phyloP scores from a whole-genome alignment of 805 yeast species.

The Metschnikowia baotianmanensis region DNA sequence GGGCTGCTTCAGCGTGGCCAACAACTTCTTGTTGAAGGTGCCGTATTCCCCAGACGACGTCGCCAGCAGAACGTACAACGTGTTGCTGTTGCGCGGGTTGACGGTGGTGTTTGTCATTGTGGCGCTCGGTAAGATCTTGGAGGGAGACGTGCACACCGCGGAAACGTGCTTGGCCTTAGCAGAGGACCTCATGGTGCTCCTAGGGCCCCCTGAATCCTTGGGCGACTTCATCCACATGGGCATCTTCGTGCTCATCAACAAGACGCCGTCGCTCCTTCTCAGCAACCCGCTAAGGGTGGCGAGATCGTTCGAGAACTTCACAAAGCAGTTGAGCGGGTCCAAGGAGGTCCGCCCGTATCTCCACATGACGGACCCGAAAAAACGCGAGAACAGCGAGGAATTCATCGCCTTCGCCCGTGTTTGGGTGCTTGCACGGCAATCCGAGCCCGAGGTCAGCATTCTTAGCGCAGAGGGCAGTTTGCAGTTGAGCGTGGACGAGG shows the following conservation, averaged over 20 bases:
- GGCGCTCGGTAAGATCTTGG: conserved; percentile 10
- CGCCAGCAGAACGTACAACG: conserved; percentile 7
- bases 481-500: conserved; percentile 7
- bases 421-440: conserved; percentile 14
- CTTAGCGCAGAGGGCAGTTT: conserved; percentile 9
- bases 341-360: conserved; percentile 9
- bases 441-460: conserved; percentile 15
- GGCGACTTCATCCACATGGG: conserved; percentile 15
- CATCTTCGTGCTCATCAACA: conserved; percentile 12
- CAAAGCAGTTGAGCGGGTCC: conserved; percentile 6
- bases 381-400: conserved; percentile 5
- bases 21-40: conserved; percentile 7
- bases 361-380: conserved; percentile 6
- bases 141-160: conserved; percentile 6
- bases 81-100: conserved; percentile 10
- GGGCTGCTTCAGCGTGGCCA: conserved; percentile 14
- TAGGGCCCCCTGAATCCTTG: conserved; percentile 10
- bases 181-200: conserved; percentile 4
- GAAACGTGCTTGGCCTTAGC: conserved; percentile 10
- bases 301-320: conserved; percentile 4
- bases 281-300: background rate
- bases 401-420: conserved; percentile 17
- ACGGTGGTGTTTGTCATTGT: conserved; percentile 9
- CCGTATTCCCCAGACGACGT: conserved; percentile 1
- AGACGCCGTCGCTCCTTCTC: conserved; percentile 9